These are phyloP conservation scores for Pseudocercospora fuligena DNA, from an alignment of 2,329 filamentous ascomycete species.

Conservation along the genomic window DNA sequence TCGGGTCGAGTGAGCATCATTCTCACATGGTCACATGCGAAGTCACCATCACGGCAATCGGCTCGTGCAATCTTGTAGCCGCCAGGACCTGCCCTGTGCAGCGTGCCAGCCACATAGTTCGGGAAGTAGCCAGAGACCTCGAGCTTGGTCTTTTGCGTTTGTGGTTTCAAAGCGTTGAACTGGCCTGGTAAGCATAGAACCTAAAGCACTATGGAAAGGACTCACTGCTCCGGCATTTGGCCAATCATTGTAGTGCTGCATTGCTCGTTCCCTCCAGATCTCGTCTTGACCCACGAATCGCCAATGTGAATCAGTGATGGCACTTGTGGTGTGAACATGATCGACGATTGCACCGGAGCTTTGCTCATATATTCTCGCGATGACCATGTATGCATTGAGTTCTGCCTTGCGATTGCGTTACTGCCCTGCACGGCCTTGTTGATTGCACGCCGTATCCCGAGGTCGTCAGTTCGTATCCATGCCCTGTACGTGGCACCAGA, in stretches of 20 bases:
- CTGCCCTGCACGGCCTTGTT: neutral
- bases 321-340: neutral
- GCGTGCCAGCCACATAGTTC: conserved; percentile 69
- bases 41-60: conserved; percentile 62
- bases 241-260: conserved; percentile 23
- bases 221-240: conserved; percentile 6
- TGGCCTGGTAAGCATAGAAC: neutral
- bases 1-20: neutral
- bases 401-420: neutral
- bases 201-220: neutral
- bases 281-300: neutral
- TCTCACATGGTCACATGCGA: conserved; percentile 62
- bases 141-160: conserved; percentile 55
- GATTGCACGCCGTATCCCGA: neutral
- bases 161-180: conserved; percentile 13
- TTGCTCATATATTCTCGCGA: neutral
- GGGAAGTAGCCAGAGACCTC: conserved; percentile 70
- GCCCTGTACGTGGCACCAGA: neutral
- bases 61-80: conserved; percentile 60
- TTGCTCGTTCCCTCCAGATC: neutral
- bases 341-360: neutral
- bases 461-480: neutral
- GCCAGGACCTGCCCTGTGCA: conserved; percentile 78
- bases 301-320: neutral
- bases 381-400: neutral